These are phyloP conservation scores for Ricinus communis DNA, from an alignment of 345 rosid genomes.

Conservation along the genomic window DNA sequence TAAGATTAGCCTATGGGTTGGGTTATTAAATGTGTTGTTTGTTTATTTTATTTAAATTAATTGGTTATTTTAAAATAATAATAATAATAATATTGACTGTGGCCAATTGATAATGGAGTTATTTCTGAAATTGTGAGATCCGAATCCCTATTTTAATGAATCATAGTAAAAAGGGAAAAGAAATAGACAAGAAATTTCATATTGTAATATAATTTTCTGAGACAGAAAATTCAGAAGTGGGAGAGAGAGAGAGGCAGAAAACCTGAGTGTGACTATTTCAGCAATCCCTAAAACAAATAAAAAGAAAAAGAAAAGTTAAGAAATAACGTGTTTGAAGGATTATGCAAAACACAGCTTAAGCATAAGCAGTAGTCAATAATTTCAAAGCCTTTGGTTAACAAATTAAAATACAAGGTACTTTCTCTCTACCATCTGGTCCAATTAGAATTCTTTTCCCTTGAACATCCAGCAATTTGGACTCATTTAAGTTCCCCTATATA, in stretches of 20 bases:
- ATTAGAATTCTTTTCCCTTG: background rate
- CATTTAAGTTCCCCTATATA: background rate
- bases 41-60: no score
- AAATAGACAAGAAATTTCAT: background rate
- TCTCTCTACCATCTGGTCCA: conserved; percentile 17
- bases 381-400: conserved; percentile 1
- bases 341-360: background rate
- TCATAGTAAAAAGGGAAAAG: no score
- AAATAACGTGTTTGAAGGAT: conserved; percentile 43
- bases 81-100: no score
- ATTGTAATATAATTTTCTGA: no score
- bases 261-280: conserved; percentile 14
- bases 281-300: background rate
- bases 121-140: no score
- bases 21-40: no score
- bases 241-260: no score
- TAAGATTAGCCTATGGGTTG: no score
- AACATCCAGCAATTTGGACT: background rate
- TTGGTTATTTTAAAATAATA: no score
- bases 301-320: background rate
- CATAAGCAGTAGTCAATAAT: conserved; percentile 1
- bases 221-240: no score
- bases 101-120: no score
- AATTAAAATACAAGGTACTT: conserved; percentile 22
- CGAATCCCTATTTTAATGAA: no score